Evolutionary conservation across 257 asterid genomes (phyloP).

Genomic region (Anisodus acutangulus): DNA sequence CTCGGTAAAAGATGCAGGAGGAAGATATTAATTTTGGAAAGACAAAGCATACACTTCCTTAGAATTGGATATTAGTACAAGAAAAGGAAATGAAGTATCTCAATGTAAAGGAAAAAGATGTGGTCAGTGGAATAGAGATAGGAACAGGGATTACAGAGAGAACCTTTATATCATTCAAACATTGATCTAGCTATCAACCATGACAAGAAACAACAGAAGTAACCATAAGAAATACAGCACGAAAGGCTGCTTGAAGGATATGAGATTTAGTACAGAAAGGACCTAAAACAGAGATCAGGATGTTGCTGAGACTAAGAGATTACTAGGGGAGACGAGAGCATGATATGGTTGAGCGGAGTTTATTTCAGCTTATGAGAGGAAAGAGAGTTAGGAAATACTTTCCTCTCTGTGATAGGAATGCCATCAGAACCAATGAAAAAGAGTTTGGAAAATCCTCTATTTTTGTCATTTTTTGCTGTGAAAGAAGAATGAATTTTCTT

Average conservation of each 20-base stretch:
- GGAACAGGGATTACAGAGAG: background rate
- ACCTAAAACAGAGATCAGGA: background rate
- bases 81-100: background rate
- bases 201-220: background rate
- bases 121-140: background rate
- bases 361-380: background rate
- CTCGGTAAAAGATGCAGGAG: background rate
- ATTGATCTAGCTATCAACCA: background rate
- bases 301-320: slow-evolving; percentile 1
- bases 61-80: background rate
- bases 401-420: background rate
- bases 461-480: background rate
- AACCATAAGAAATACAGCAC: slow-evolving; percentile 14
- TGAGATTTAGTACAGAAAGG: background rate
- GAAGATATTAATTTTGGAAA: background rate
- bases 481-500: background rate
- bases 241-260: background rate
- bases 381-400: background rate
- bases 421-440: slow-evolving; percentile 1
- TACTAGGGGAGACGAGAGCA: background rate
- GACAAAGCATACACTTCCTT: background rate
- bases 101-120: background rate
- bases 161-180: background rate
- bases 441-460: background rate
- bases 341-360: background rate